These are phyloP conservation scores for Penicillium argentinense DNA, from an alignment of 495 filamentous ascomycete genomes.

Conservation along the genomic window DNA sequence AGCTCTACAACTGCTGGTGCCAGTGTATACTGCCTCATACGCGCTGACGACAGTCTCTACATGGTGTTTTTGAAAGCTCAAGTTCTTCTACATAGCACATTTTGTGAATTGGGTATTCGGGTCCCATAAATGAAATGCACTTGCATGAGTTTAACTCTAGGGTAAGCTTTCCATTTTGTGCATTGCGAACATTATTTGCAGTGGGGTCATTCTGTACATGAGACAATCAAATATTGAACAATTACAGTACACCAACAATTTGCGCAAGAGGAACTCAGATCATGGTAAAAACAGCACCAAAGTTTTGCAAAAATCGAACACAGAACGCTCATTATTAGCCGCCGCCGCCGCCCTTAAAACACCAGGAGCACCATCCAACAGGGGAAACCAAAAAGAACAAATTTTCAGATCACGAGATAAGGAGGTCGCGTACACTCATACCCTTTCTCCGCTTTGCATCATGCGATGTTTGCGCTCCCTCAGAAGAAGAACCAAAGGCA, in stretches of 20 bases:
- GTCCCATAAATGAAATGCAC: too few relatives aligned
- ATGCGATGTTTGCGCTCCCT: slow-evolving; percentile 1
- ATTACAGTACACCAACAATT: too few relatives aligned
- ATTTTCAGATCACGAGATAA: slow-evolving; percentile 52
- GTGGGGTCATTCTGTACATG: neutral
- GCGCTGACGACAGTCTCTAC: too few relatives aligned
- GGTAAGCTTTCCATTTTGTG: too few relatives aligned
- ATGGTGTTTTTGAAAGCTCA: too few relatives aligned
- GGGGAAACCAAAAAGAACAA: neutral
- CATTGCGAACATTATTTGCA: neutral
- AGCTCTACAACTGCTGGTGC: too few relatives aligned
- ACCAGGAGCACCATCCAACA: neutral
- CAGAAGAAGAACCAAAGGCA: slow-evolving; percentile 5
- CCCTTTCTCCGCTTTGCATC: slow-evolving; percentile 41
- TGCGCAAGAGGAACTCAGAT: too few relatives aligned
- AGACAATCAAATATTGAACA: neutral
- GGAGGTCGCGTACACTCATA: slow-evolving; percentile 79
- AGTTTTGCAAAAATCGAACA: neutral
- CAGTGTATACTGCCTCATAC: too few relatives aligned
- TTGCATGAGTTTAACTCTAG: too few relatives aligned
- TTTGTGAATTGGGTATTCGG: too few relatives aligned
- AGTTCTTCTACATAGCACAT: too few relatives aligned
- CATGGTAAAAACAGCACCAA: neutral
- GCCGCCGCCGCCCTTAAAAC: neutral
- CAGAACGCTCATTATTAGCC: neutral